phyloP scores from a whole-genome alignment of 2,329 filamentous ascomycete genomes.

The Rhytidhysteron rufulum region DNA sequence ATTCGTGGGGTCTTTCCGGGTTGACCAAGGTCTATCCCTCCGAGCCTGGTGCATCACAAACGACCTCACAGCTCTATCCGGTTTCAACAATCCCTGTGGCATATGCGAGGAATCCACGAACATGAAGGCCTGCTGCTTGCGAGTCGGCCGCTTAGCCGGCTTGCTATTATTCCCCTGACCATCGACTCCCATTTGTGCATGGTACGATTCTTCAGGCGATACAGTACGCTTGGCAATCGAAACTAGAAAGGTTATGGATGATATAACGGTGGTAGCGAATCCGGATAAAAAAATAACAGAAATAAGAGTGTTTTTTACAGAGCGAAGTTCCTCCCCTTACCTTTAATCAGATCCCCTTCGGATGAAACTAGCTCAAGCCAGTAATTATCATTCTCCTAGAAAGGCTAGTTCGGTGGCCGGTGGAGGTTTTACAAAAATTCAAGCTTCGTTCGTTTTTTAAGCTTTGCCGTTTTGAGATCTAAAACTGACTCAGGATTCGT shows the following conservation, averaged over 20 bases:
- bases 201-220: not conserved
- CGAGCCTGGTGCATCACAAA: constrained; percentile 35
- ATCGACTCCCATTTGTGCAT: not conserved
- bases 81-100: constrained; percentile 26
- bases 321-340: not conserved
- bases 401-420: not conserved
- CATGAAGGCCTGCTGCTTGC: constrained; percentile 22
- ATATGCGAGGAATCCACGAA: constrained; percentile 29
- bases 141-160: constrained; percentile 10
- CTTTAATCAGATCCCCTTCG: not conserved
- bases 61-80: constrained; percentile 27
- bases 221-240: not conserved
- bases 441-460: not conserved
- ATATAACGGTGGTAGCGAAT: not conserved
- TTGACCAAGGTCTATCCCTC: constrained; percentile 25
- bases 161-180: constrained; percentile 4
- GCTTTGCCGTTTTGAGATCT: not conserved
- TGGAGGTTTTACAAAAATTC: not conserved
- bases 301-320: not conserved
- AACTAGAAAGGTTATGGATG: not conserved
- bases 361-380: not conserved
- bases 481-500: not conserved
- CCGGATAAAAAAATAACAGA: not conserved
- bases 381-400: not conserved
- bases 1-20: constrained; percentile 14